phyloP scores from a whole-genome alignment of 1,284 basidiomycete genomes.

The Limonomyces culmigenus region DNA sequence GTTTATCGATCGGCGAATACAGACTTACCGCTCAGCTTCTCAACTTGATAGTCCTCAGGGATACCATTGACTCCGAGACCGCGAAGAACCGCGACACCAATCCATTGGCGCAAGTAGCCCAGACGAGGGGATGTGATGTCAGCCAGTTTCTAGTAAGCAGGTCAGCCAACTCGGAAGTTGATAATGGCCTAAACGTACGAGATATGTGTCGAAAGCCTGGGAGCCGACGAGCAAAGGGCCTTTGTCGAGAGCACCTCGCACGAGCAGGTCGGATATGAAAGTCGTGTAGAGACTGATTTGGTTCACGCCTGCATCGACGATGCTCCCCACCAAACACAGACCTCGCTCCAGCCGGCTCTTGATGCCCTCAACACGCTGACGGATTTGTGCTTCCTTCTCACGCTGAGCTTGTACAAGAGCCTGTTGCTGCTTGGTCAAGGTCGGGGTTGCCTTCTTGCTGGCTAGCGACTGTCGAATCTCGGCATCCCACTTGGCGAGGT shows the following conservation, averaged over 20 bases:
- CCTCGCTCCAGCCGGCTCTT: slow-evolving; percentile 47
- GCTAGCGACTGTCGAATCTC: slow-evolving; percentile 78
- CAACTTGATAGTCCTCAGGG: slow-evolving; percentile 57
- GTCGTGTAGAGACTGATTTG: slow-evolving; percentile 43
- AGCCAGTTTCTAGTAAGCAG: slow-evolving; percentile 32
- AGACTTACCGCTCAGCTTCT: slow-evolving; percentile 49
- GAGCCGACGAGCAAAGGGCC: slow-evolving; percentile 44
- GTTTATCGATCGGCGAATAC: slow-evolving; percentile 1
- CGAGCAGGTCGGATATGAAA: slow-evolving; percentile 37
- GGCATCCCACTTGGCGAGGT: slow-evolving; percentile 85
- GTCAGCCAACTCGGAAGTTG: slow-evolving; percentile 1
- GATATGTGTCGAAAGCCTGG: slow-evolving; percentile 57
- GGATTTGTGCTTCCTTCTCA: slow-evolving; percentile 55
- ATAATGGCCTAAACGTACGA: slow-evolving; percentile 29
- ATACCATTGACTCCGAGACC: slow-evolving; percentile 49
- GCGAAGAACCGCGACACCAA: slow-evolving; percentile 70
- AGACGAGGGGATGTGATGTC: slow-evolving; percentile 55
- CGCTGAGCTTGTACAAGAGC: slow-evolving; percentile 68
- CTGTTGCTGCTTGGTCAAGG: slow-evolving; percentile 72
- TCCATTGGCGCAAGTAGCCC: slow-evolving; percentile 48
- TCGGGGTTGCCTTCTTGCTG: slow-evolving; percentile 45
- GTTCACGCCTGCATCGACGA: slow-evolving; percentile 42
- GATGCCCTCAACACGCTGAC: slow-evolving; percentile 37
- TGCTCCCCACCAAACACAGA: slow-evolving; percentile 44
- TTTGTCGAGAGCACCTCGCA: slow-evolving; percentile 44